These are phyloP conservation scores for Didymosphaeria variabile DNA, from an alignment of 2,329 filamentous ascomycete genomes.

Conservation along the genomic window DNA sequence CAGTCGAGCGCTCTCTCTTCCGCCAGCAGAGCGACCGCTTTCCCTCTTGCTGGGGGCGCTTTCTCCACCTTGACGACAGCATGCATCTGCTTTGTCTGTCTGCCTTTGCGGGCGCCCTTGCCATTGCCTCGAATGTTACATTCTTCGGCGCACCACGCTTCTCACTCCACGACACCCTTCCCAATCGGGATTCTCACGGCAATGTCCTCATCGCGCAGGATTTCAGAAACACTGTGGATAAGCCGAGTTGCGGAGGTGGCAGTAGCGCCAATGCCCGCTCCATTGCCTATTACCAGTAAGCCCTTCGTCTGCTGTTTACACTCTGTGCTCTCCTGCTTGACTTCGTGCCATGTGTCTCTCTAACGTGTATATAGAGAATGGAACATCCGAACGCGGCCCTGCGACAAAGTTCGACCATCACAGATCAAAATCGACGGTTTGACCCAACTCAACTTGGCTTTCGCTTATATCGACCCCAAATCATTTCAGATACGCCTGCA, in stretches of 20 bases:
- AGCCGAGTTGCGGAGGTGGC: slow-evolving; percentile 25
- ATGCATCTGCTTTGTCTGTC: slow-evolving; percentile 5
- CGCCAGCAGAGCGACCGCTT: neutral
- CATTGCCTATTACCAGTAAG: slow-evolving; percentile 31
- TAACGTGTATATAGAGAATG: slow-evolving; percentile 14
- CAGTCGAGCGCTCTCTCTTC: neutral
- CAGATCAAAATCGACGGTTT: slow-evolving; percentile 34
- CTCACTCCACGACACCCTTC: slow-evolving; percentile 9
- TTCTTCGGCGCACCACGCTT: slow-evolving; percentile 9
- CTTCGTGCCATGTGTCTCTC: neutral
- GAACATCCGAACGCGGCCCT: slow-evolving; percentile 30
- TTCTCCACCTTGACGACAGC: neutral
- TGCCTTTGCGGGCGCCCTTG: neutral
- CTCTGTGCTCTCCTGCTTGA: neutral
- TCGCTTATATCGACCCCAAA: slow-evolving; percentile 52
- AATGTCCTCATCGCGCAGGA: slow-evolving; percentile 19
- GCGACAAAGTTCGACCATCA: slow-evolving; percentile 30
- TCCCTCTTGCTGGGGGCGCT: neutral
- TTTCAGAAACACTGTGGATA: slow-evolving; percentile 3
- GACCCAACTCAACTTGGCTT: slow-evolving; percentile 48
- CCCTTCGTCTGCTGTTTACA: slow-evolving; percentile 4
- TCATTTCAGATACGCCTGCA: slow-evolving; percentile 37
- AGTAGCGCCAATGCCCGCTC: slow-evolving; percentile 23
- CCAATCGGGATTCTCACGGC: slow-evolving; percentile 14
- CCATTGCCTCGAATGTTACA: slow-evolving; percentile 9